Evolutionary conservation across 768 basidiomycete species (phyloP), one percentile per base, ranked within the genome.

Genomic region (Fomitopsis serialis): DNA sequence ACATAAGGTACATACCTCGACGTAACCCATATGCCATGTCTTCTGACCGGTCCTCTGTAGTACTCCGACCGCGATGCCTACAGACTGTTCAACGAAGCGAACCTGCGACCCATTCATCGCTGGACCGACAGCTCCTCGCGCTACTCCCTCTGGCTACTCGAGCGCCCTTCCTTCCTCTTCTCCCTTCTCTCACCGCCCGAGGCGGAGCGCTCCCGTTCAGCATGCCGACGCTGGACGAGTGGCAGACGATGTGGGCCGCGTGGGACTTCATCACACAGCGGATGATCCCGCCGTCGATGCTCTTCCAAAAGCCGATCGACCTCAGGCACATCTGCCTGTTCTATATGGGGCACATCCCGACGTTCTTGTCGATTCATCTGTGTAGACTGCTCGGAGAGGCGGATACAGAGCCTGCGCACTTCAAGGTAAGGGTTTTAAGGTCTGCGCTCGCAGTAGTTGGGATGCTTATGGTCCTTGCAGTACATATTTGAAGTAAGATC

Each of bases 321-420:
- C 73, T 98, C 44, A 79, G 97, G 27, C 95, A 98, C 68, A 93
- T 96, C 53, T 96, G 93, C 63, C 77, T 98, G n/a, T 99, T 99
- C 72, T 98, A 98, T 69, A 64, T 92, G 12, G 96, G 96, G 0
- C 97, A 98, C 66, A 92, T 98, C 44, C 92, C 92, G 1, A 78
- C 90, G 19, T 97, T 96, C 73, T 68, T 95, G 57, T 95, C 97
- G 62, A 97, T 97, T 22, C 88, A 96, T 63, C 70, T 96, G 45
- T 89, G 90, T 2, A 76, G 78, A 46, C 68, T 92, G 12, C 67
- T 97, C 48, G 64, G 81, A 37, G 88, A 94, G 60, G 81, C 85
- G 1, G 81, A 91, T 61, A 92, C 93, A 0, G 84, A 93, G 58
- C 97, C 97, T 0, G 78, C 87, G 55, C 72, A 79, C 49, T 96